Evolutionary conservation across 805 yeast species (phyloP).

Genomic region (Lipomyces japonicus): DNA sequence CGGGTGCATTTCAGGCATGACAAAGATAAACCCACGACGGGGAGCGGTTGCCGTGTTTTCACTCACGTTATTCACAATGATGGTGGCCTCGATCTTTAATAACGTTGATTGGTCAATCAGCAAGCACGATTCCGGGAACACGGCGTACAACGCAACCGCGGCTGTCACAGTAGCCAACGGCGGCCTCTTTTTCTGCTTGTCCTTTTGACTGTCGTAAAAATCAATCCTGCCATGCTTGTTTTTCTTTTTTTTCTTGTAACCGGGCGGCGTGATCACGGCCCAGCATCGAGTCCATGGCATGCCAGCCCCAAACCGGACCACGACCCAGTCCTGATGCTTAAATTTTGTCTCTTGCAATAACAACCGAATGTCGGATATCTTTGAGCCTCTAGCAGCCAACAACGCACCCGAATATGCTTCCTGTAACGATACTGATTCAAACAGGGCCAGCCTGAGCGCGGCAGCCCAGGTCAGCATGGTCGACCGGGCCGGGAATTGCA

Average conservation of each 20-base stretch:
- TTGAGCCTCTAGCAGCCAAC: slow-evolving; percentile 83
- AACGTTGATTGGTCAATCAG: slow-evolving; percentile 84
- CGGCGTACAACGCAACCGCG: slow-evolving; percentile 75
- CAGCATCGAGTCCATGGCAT: slow-evolving; percentile 97
- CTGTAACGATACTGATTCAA: slow-evolving; percentile 78
- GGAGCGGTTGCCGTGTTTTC: slow-evolving; percentile 38
- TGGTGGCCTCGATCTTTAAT: slow-evolving; percentile 77
- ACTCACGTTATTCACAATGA: too few species aligned
- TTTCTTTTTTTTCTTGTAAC: slow-evolving; percentile 43
- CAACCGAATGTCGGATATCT: slow-evolving; percentile 80
- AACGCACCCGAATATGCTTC: slow-evolving; percentile 97
- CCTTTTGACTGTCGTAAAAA: slow-evolving; percentile 80
- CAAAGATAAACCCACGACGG: slow-evolving; percentile 59
- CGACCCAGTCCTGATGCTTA: slow-evolving; percentile 89
- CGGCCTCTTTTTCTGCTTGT: slow-evolving; percentile 53
- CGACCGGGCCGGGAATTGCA: slow-evolving; percentile 68
- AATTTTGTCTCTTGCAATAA: slow-evolving; percentile 80
- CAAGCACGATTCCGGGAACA: slow-evolving; percentile 81
- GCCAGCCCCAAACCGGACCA: slow-evolving; percentile 92
- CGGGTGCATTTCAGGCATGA: slow-evolving; percentile 82
- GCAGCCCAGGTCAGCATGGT: slow-evolving; percentile 74
- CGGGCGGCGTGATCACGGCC: slow-evolving; percentile 69
- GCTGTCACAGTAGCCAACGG: slow-evolving; percentile 75
- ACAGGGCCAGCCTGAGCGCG: slow-evolving; percentile 74
- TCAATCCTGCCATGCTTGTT: slow-evolving; percentile 59